These are phyloP conservation scores for Begonia fuchsioides DNA, from an alignment of 306 rosid genomes.

Conservation along the genomic window DNA sequence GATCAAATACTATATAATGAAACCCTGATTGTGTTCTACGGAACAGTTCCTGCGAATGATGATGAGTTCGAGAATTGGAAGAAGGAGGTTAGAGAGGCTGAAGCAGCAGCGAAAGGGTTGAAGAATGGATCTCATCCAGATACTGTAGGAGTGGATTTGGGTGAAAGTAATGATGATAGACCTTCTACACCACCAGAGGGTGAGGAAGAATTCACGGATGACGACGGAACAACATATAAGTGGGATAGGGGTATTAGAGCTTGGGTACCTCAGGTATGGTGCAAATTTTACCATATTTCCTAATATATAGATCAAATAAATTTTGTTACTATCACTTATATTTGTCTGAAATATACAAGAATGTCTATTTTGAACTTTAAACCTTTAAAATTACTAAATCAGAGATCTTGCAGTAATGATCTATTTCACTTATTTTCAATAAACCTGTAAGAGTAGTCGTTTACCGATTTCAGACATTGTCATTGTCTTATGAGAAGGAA, in stretches of 20 bases:
- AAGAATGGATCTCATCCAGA: constrained; percentile 13
- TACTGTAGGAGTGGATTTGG: constrained; percentile 8
- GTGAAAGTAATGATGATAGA: constrained; percentile 41
- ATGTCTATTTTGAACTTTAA: too few relatives aligned
- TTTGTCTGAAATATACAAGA: too few relatives aligned
- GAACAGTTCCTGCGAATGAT: constrained; percentile 14
- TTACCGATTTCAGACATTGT: too few relatives aligned
- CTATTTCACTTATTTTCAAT: too few relatives aligned
- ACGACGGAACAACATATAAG: constrained; percentile 79
- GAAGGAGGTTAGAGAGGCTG: constrained; percentile 61
- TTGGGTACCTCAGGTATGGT: constrained; percentile 82
- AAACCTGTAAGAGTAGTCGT: too few relatives aligned
- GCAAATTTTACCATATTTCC: neutral
- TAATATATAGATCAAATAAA: too few relatives aligned
- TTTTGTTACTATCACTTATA: too few relatives aligned
- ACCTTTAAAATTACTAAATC: too few relatives aligned
- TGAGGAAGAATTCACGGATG: constrained; percentile 90
- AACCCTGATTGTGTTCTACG: too few relatives aligned
- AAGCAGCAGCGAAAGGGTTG: constrained; percentile 22
- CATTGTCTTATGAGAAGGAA: too few relatives aligned
- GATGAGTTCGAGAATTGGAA: constrained; percentile 72
- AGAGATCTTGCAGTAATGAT: too few relatives aligned
- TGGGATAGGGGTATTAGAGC: constrained; percentile 70
- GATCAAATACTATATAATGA: too few relatives aligned
- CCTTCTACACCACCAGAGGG: constrained; percentile 92